Evolutionary conservation across 2,329 filamentous ascomycete genomes (phyloP).

Genomic region (Acrocalymma vagum): DNA sequence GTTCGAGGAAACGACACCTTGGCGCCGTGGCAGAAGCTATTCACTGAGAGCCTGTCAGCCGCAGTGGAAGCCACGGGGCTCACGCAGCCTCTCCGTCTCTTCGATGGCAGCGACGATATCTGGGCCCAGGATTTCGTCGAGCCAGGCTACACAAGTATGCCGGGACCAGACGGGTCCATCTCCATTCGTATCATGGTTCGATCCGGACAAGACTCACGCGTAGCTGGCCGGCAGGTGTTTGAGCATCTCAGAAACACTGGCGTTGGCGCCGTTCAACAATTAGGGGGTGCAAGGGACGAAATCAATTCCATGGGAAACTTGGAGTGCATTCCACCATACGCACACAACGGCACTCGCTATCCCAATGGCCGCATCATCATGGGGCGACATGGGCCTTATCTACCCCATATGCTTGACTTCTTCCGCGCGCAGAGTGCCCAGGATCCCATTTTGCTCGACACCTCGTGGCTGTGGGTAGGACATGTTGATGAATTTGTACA

Average conservation of each 20-base stretch:
- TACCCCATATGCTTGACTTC: constrained; percentile 31
- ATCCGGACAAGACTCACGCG: constrained; percentile 29
- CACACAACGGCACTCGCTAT: constrained; percentile 15
- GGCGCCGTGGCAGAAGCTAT: constrained; percentile 12
- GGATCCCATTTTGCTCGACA: constrained; percentile 45
- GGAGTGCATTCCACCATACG: constrained; percentile 50
- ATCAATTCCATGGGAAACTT: constrained; percentile 45
- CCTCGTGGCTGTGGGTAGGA: constrained; percentile 40
- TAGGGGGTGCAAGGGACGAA: constrained; percentile 15
- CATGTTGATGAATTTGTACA: constrained; percentile 49
- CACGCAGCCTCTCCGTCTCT: constrained; percentile 21
- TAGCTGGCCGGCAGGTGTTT: constrained; percentile 44
- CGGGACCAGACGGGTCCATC: constrained; percentile 44
- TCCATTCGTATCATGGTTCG: constrained; percentile 44
- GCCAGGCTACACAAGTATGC: constrained; percentile 50
- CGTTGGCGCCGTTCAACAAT: constrained; percentile 42
- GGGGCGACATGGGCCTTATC: constrained; percentile 19
- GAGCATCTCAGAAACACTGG: constrained; percentile 37
- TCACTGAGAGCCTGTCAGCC: constrained; percentile 23
- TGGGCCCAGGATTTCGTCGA: constrained; percentile 54
- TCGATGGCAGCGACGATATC: constrained; percentile 37
- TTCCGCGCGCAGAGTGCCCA: constrained; percentile 48
- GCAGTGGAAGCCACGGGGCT: constrained; percentile 14
- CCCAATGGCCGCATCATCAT: constrained; percentile 31
- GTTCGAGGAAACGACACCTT: constrained; percentile 14